Percentiles rank a stretch among this genome's conserved stretches.
Conservation (phyloP, 139 green algal genomes). For the Desmodesmus armatus region DNA sequence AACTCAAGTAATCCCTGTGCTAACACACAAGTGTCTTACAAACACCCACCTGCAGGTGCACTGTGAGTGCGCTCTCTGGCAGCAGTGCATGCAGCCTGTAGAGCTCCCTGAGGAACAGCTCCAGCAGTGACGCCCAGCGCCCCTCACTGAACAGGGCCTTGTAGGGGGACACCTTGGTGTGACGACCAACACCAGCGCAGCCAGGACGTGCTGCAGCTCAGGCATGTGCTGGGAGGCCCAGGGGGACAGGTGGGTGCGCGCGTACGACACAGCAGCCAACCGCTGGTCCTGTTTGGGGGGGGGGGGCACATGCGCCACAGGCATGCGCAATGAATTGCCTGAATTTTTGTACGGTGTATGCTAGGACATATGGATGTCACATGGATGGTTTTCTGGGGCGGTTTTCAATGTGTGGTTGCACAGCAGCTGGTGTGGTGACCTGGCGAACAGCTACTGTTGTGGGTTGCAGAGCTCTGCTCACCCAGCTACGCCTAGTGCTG, state of each 20-base stretch:
- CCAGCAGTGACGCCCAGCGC: conserved; percentile 73
- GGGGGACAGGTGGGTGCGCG: conserved; percentile 52
- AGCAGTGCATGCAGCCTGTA: conserved; percentile 86
- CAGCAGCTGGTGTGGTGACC: no score
- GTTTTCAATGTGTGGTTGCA: no score
- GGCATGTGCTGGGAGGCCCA: conserved; percentile 63
- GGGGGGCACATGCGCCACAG: not conserved
- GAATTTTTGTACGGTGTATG: no score
- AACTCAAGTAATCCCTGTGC: no score
- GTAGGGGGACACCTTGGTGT: conserved; percentile 71
- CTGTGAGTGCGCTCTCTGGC: conserved; percentile 73
- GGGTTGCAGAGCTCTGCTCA: no score
- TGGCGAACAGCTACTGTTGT: no score
- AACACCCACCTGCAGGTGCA: conserved; percentile 76
- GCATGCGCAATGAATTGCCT: no score
- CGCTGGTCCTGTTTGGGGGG: conserved; percentile 43
- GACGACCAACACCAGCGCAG: conserved; percentile 79
- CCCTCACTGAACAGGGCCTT: conserved; percentile 58
- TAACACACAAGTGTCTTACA: no score
- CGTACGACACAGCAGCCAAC: conserved; percentile 84
- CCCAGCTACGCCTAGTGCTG: no score
- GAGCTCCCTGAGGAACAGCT: conserved; percentile 83
- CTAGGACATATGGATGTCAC: no score
- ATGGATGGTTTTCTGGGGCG: no score
- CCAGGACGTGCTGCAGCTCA: conserved; percentile 90